Percentiles rank a stretch among this genome's conserved stretches.
These are phyloP conservation scores for Nannochloropsis oceanica DNA, from an alignment of 108 stramenopile species.

Conservation along the genomic window DNA sequence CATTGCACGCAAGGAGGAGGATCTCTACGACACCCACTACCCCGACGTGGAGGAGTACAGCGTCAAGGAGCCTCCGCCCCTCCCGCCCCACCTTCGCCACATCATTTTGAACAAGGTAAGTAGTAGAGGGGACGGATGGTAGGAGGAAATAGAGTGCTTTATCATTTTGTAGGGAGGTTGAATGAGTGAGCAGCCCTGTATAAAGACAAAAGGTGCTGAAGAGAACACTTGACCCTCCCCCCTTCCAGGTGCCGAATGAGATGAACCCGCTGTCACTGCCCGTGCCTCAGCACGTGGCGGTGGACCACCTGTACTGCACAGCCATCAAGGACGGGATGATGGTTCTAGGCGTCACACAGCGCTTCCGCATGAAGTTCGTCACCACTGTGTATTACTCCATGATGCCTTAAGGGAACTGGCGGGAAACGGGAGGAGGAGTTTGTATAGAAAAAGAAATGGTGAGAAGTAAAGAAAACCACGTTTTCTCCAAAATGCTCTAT, in stretches of 20 bases:
- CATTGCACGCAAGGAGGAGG: conserved; percentile 1
- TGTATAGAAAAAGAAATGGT: too few relatives aligned
- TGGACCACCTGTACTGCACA: conserved; percentile 97
- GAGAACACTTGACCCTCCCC: not conserved
- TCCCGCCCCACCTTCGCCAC: conserved; percentile 93
- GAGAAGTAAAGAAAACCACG: too few relatives aligned
- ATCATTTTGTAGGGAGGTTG: too few relatives aligned
- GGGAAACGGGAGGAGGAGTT: too few relatives aligned
- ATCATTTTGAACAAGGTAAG: conserved; percentile 92
- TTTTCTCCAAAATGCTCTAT: too few relatives aligned
- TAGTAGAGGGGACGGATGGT: not conserved
- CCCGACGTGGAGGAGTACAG: conserved; percentile 95
- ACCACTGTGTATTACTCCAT: conserved; percentile 86
- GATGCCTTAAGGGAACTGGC: conserved; percentile 3
- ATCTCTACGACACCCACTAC: conserved; percentile 64
- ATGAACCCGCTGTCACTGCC: conserved; percentile 79
- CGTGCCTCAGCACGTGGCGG: conserved; percentile 90
- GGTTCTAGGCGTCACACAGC: conserved; percentile 92
- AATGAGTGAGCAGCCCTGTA: too few relatives aligned
- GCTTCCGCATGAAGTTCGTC: conserved; percentile 86
- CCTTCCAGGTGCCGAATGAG: conserved; percentile 32
- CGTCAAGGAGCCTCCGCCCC: conserved; percentile 96
- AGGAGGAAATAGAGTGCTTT: too few relatives aligned
- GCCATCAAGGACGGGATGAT: conserved; percentile 99
- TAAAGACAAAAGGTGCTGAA: too few relatives aligned